Evolutionary conservation across 2,329 filamentous ascomycete genomes (phyloP).

Genomic region (Talaromyces sp.): DNA sequence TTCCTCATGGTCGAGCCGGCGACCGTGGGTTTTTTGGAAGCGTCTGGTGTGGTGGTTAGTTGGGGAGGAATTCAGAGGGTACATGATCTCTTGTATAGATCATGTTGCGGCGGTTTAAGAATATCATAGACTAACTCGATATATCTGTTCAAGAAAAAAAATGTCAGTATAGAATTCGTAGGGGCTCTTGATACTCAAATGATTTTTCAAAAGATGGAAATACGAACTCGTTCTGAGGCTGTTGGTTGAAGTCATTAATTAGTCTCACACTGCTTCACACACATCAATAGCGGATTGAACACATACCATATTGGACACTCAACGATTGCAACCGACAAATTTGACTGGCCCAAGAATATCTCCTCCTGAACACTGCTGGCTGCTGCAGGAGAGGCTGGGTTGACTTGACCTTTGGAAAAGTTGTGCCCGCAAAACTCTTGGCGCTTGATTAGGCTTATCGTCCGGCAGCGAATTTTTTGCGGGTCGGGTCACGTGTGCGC

Average conservation of each 20-base stretch:
- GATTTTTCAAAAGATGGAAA: slow-evolving; percentile 10
- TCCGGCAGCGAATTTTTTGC: background rate
- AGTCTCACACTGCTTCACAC: background rate
- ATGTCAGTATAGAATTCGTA: background rate
- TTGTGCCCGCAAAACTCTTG: slow-evolving; percentile 10
- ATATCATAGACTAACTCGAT: slow-evolving; percentile 61
- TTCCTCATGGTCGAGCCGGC: slow-evolving; percentile 75
- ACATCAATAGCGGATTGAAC: background rate
- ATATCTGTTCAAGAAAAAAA: slow-evolving; percentile 37
- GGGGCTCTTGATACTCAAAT: background rate
- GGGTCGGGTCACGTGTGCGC: background rate
- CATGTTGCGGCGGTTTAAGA: slow-evolving; percentile 47
- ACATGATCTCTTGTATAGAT: background rate
- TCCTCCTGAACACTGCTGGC: background rate
- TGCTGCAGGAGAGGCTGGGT: background rate
- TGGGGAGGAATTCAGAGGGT: slow-evolving; percentile 6
- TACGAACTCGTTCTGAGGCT: slow-evolving; percentile 42
- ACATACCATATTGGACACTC: slow-evolving; percentile 6
- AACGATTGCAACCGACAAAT: background rate
- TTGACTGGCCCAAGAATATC: background rate
- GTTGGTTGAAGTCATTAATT: background rate
- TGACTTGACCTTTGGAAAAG: slow-evolving; percentile 7
- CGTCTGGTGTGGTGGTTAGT: slow-evolving; percentile 7
- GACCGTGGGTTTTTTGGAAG: slow-evolving; percentile 11
- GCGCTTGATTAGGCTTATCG: slow-evolving; percentile 1